These are phyloP conservation scores for Jacaranda mimosifolia DNA, from an alignment of 257 asterid genomes.

Conservation along the genomic window DNA sequence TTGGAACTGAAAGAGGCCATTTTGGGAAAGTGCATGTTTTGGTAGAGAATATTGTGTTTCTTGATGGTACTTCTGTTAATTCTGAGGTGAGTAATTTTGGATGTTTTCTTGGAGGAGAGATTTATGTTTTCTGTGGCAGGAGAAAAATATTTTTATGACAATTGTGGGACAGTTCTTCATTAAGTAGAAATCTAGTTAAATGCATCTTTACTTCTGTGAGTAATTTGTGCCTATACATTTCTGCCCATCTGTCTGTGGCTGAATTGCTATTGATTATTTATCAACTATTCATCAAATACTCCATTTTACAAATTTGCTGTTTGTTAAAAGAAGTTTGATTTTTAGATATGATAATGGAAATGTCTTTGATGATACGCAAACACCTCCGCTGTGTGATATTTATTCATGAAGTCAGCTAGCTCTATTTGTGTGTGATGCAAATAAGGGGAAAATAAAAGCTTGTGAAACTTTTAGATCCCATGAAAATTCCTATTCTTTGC, in stretches of 20 bases:
- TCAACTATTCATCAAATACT: too few relatives aligned
- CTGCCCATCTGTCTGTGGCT: neutral
- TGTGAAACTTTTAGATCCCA: too few relatives aligned
- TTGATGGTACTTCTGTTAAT: conserved; percentile 36
- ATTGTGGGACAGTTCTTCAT: neutral
- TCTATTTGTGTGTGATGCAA: too few relatives aligned
- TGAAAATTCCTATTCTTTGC: too few relatives aligned
- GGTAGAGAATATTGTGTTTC: conserved; percentile 22
- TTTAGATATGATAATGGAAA: too few relatives aligned
- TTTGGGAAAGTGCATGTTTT: conserved; percentile 16
- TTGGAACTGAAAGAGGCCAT: conserved; percentile 12
- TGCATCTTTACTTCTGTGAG: neutral
- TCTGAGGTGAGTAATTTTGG: conserved; percentile 28
- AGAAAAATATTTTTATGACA: neutral
- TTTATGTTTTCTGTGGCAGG: neutral
- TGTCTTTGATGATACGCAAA: too few relatives aligned
- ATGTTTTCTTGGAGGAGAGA: conserved; percentile 4
- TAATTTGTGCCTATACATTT: neutral
- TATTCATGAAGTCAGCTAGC: too few relatives aligned
- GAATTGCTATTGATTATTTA: neutral
- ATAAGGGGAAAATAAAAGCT: too few relatives aligned
- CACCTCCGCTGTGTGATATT: too few relatives aligned
- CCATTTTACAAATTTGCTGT: too few relatives aligned
- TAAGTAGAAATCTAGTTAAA: neutral
- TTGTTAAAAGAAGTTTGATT: too few relatives aligned